phyloP scores from a whole-genome alignment of 108 stramenopile genomes.

The Conticribra weissflogii region DNA sequence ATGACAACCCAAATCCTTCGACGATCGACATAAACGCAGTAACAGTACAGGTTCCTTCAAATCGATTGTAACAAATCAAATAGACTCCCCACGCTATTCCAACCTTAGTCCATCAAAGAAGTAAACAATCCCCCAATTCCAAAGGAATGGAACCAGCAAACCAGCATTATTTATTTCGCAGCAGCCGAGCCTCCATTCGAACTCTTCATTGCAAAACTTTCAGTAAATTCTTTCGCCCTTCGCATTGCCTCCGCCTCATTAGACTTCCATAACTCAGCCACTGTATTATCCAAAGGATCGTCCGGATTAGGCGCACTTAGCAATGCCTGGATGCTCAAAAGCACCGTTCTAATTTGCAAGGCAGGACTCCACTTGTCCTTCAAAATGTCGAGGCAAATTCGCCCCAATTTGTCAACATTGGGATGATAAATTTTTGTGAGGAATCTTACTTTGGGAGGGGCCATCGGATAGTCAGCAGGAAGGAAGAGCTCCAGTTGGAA shows the following conservation, averaged over 20 bases:
- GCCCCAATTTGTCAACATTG: slow-evolving; percentile 97
- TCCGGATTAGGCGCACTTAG: slow-evolving; percentile 98
- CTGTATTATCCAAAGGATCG: slow-evolving; percentile 97
- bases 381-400: slow-evolving; percentile 99
- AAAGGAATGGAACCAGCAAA: not conserved
- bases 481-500: slow-evolving; percentile 97
- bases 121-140: not conserved
- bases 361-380: slow-evolving; percentile 99
- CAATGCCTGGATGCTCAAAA: slow-evolving; percentile 94
- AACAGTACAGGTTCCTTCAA: no score
- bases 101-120: no score
- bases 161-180: not conserved
- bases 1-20: no score
- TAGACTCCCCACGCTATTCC: no score
- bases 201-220: slow-evolving; percentile 84
- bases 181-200: not conserved
- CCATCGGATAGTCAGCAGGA: slow-evolving; percentile 99
- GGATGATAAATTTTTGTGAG: slow-evolving; percentile 99
- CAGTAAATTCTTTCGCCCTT: slow-evolving; percentile 90
- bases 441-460: slow-evolving; percentile 98
- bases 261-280: slow-evolving; percentile 97
- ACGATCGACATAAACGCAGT: no score
- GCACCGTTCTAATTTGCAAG: slow-evolving; percentile 94
- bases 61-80: no score
- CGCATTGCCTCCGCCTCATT: slow-evolving; percentile 90